phyloP scores from a whole-genome alignment of 2,329 filamentous ascomycete species.

The Lecanicillium sp. region DNA sequence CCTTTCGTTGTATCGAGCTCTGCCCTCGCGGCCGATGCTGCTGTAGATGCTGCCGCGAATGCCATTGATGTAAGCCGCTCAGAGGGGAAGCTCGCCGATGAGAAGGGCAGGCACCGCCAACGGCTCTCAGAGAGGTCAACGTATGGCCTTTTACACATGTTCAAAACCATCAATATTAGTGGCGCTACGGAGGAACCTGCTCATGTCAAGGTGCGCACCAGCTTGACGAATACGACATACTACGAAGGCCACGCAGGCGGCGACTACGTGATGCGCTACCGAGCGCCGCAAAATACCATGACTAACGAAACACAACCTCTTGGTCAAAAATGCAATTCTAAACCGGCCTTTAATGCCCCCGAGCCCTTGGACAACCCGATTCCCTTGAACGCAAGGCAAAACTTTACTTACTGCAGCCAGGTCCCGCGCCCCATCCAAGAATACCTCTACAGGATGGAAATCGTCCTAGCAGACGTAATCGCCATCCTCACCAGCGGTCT shows the following conservation, averaged over 20 bases:
- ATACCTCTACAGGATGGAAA: slow-evolving; percentile 12
- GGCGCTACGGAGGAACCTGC: background rate
- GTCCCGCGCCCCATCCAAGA: slow-evolving; percentile 14
- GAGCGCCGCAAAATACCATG: background rate
- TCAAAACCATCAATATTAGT: background rate
- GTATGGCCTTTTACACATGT: too few relatives aligned
- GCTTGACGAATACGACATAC: slow-evolving; percentile 9
- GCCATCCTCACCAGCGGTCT: slow-evolving; percentile 12
- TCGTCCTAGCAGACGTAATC: slow-evolving; percentile 9
- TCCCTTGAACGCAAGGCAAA: background rate
- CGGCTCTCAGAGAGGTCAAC: too few relatives aligned
- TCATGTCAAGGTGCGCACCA: background rate
- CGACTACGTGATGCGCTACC: slow-evolving; percentile 20
- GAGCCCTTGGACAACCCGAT: background rate
- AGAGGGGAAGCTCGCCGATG: too few relatives aligned
- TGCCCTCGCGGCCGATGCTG: too few relatives aligned
- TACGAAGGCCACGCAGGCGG: slow-evolving; percentile 18
- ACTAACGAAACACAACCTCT: too few relatives aligned
- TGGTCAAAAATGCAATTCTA: too few relatives aligned
- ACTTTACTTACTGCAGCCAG: slow-evolving; percentile 14
- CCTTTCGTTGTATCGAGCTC: too few relatives aligned
- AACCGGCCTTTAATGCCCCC: too few relatives aligned
- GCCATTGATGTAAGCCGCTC: too few relatives aligned
- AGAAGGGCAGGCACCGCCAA: too few relatives aligned
- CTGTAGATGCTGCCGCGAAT: too few relatives aligned